Evolutionary conservation across 2,329 filamentous ascomycete genomes (phyloP), one percentile per base, ranked within the genome.

Genomic region (Triangularia setosa): DNA sequence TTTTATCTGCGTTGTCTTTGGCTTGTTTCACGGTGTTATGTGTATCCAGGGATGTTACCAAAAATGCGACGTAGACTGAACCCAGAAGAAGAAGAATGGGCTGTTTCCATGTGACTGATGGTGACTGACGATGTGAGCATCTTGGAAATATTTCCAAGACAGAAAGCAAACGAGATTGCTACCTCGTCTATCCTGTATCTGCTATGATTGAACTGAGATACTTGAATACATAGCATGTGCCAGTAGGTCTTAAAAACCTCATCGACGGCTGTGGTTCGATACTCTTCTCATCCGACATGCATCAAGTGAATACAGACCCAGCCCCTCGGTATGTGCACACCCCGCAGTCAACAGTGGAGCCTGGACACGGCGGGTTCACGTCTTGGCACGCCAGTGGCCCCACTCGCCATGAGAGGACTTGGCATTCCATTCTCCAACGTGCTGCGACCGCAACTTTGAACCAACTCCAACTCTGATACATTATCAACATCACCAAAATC

Each of bases 61-160:
- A 71, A 60, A 71, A 73, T 72, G 70, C 67, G 61, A 70, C 61
- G 67, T 72, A 73, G 70, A 72, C 70, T 69, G 70, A 73, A 64
- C 61, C 56, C 55, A 64, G 54, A 35, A 40, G 48, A 21, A 65
- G 16, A 62, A 27, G 61, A 33, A 60, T 48, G 62, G 55, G 55
- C 27, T 62, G 33, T 65, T 40, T 44, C 53, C 48, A 62, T 28
- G 40, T 25, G 57, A 52, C 3, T 59, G 21, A 59, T 59, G 12
- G 33, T 57, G 54, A 57, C 25, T 30, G 54, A 44, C 21, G 25
- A 24, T 30, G 28, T 61, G 25, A 60, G 11, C 30, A 1, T 33
- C 11, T 12, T 33, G 30, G 30, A 6, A 12, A 3, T 33, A 12
- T 33, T 33, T 33, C 9, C 1, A 33, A 33, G 30, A 8, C 27